These are phyloP conservation scores for Cercospora beticola DNA, from an alignment of 2,329 filamentous ascomycete genomes.

Conservation along the genomic window DNA sequence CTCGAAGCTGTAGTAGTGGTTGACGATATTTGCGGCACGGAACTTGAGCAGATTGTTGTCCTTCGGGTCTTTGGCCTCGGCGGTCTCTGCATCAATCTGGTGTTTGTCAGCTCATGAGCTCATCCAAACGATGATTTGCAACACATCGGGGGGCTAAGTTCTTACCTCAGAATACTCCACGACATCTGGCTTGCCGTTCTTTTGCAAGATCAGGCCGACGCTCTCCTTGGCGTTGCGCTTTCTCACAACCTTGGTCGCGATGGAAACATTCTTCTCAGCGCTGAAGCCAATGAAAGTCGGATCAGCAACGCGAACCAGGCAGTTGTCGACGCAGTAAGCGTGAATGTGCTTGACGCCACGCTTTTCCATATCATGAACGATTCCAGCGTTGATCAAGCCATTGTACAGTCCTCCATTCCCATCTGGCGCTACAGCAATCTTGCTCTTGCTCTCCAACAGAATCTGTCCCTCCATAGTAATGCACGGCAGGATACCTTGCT, in stretches of 20 bases:
- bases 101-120: not conserved
- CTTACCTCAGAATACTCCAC: conserved; percentile 98
- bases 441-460: conserved; percentile 83
- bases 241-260: conserved; percentile 98
- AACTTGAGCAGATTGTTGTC: conserved; percentile 84
- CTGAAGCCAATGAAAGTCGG: conserved; percentile 94
- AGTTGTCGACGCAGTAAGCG: conserved; percentile 98
- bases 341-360: conserved; percentile 93
- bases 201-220: conserved; percentile 88
- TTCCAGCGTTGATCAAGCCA: conserved; percentile 75
- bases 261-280: conserved; percentile 83
- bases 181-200: conserved; percentile 94
- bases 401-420: conserved; percentile 97
- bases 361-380: conserved; percentile 82
- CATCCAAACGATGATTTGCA: not conserved
- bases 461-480: conserved; percentile 99
- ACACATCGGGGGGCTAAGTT: not conserved
- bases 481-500: conserved; percentile 94
- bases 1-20: conserved; percentile 97
- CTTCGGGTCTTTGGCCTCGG: conserved; percentile 79
- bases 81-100: conserved; percentile 10
- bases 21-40: conserved; percentile 98
- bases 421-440: conserved; percentile 90
- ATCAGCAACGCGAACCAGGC: conserved; percentile 97
- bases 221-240: conserved; percentile 97